Percentiles rank a stretch among this genome's conserved stretches.
phyloP scores from a whole-genome alignment of 257 asterid genomes.

The Penstemon eatonii region DNA sequence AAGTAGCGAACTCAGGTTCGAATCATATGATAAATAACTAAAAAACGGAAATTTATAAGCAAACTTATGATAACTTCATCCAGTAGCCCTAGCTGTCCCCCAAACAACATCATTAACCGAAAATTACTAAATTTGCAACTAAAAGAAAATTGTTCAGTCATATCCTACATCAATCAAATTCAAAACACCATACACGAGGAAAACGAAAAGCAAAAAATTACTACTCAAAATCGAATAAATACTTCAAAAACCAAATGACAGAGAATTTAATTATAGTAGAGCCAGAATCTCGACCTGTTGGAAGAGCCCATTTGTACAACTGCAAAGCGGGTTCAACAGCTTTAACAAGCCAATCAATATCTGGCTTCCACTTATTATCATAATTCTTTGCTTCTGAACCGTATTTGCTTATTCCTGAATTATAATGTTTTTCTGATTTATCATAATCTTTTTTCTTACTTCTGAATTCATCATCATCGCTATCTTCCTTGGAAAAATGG shows the following conservation, averaged over 20 bases:
- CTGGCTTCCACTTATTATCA: slow-evolving; percentile 66
- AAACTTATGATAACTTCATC: no score
- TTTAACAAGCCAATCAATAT: slow-evolving; percentile 77
- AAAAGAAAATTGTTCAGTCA: no score
- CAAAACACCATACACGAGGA: not conserved
- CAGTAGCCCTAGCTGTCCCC: no score
- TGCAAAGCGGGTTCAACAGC: slow-evolving; percentile 91
- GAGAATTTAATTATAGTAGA: not conserved
- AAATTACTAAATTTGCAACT: no score
- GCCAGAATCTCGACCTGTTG: slow-evolving; percentile 51
- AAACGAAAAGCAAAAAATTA: not conserved
- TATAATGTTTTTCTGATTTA: slow-evolving; percentile 27
- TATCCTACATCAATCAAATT: no score
- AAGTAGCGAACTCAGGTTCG: no score
- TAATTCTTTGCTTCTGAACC: slow-evolving; percentile 46
- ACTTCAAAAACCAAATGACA: not conserved
- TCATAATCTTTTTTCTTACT: slow-evolving; percentile 22
- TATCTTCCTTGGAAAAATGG: slow-evolving; percentile 60
- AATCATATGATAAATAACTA: no score
- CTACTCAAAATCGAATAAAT: slow-evolving; percentile 4
- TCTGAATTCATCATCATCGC: slow-evolving; percentile 34
- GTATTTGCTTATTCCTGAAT: slow-evolving; percentile 27
- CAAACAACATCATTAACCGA: no score
- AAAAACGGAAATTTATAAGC: no score
- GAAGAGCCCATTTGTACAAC: slow-evolving; percentile 76